These are phyloP conservation scores for Aspergillus carlsbadensis DNA, from an alignment of 495 filamentous ascomycete genomes.

Conservation along the genomic window DNA sequence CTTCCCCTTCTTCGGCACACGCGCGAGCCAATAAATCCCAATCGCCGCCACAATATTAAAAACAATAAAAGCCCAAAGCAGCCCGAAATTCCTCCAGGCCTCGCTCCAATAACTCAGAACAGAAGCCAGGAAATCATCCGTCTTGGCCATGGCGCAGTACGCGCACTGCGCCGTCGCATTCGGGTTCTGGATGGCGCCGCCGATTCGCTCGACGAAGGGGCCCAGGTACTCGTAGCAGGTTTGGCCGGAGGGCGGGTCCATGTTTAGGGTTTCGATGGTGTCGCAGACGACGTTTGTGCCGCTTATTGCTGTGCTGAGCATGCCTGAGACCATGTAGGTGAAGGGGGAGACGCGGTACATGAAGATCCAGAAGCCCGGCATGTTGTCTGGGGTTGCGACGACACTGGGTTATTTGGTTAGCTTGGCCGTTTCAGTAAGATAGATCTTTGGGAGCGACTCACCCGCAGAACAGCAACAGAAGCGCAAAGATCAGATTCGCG, in stretches of 20 bases:
- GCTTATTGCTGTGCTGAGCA: slow-evolving; percentile 60
- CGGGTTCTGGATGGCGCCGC: slow-evolving; percentile 56
- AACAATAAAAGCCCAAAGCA: slow-evolving; percentile 55
- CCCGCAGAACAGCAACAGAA: slow-evolving; percentile 60
- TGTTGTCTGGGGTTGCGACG: slow-evolving; percentile 57
- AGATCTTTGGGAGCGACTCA: slow-evolving; percentile 44
- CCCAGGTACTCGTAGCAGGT: slow-evolving; percentile 59
- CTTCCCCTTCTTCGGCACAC: slow-evolving; percentile 47
- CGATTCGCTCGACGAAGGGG: slow-evolving; percentile 42
- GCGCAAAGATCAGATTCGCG: slow-evolving; percentile 60
- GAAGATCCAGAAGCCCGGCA: slow-evolving; percentile 80
- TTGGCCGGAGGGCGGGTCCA: slow-evolving; percentile 46
- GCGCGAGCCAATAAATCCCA: slow-evolving; percentile 64
- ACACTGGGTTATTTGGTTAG: slow-evolving; percentile 63
- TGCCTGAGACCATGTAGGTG: slow-evolving; percentile 65
- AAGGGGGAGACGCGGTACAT: slow-evolving; percentile 77
- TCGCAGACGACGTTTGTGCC: slow-evolving; percentile 58
- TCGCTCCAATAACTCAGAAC: slow-evolving; percentile 47
- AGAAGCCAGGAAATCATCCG: slow-evolving; percentile 58
- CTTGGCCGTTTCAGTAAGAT: slow-evolving; percentile 58
- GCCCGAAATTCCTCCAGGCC: slow-evolving; percentile 28
- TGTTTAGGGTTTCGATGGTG: slow-evolving; percentile 52
- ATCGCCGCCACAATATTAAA: slow-evolving; percentile 67
- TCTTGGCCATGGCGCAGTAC: slow-evolving; percentile 60
- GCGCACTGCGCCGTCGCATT: slow-evolving; percentile 52